These are phyloP conservation scores for Penicillium italicum DNA, from an alignment of 2,329 filamentous ascomycete genomes.

Conservation along the genomic window DNA sequence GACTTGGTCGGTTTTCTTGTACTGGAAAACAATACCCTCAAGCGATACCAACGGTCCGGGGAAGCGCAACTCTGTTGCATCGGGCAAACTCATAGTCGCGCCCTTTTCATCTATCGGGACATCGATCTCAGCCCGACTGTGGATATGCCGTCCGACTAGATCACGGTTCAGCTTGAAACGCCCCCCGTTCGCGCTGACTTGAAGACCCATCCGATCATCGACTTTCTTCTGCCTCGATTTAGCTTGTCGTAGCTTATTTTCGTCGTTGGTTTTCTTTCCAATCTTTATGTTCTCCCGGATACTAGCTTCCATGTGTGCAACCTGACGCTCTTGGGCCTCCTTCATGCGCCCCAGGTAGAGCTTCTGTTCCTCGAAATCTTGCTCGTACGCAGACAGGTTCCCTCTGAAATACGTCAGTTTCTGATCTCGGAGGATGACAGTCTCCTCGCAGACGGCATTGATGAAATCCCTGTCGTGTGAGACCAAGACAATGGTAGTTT, in stretches of 20 bases:
- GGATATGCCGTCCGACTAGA: constrained; percentile 59
- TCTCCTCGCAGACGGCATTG: constrained; percentile 69
- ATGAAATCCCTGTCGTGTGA: constrained; percentile 83
- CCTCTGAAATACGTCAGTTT: constrained; percentile 71
- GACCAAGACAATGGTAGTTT: constrained; percentile 69
- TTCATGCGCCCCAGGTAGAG: constrained; percentile 70
- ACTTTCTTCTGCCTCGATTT: constrained; percentile 81
- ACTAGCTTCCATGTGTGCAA: constrained; percentile 73
- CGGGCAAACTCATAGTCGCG: constrained; percentile 57
- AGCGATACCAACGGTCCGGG: constrained; percentile 69
- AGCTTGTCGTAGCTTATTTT: constrained; percentile 81
- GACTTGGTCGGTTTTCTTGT: constrained; percentile 46
- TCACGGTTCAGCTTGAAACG: constrained; percentile 81
- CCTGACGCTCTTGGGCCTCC: constrained; percentile 76
- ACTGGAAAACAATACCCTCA: constrained; percentile 66
- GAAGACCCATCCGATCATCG: constrained; percentile 73
- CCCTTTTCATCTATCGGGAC: constrained; percentile 60
- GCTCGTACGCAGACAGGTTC: constrained; percentile 68
- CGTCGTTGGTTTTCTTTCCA: constrained; percentile 73
- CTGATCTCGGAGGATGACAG: constrained; percentile 71
- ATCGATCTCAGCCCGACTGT: constrained; percentile 64
- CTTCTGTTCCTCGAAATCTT: constrained; percentile 61
- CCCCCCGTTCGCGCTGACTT: constrained; percentile 67
- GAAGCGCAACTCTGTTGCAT: constrained; percentile 67
- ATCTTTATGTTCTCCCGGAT: constrained; percentile 71